phyloP scores from a whole-genome alignment of 176 grass and related monocot species.

The Oryza longistaminata region DNA sequence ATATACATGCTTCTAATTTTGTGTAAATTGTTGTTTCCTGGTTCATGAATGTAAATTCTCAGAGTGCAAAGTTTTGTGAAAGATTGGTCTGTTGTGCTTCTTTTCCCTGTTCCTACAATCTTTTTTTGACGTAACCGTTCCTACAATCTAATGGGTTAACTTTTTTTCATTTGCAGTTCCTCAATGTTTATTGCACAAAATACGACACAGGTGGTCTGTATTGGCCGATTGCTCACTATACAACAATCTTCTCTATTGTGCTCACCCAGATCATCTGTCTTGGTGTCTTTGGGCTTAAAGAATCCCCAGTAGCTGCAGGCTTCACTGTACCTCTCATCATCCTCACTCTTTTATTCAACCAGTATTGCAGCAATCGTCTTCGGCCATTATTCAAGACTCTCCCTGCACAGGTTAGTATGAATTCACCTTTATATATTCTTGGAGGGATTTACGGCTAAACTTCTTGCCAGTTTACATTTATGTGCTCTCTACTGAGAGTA shows the following conservation, averaged over 20 bases:
- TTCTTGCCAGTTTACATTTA: not conserved
- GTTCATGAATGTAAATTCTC: not conserved
- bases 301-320: conserved; percentile 76
- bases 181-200: conserved; percentile 82
- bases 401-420: conserved; percentile 69
- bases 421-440: not conserved
- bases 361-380: conserved; percentile 79
- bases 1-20: not conserved
- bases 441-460: not conserved
- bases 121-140: not conserved
- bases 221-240: conserved; percentile 89
- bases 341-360: conserved; percentile 82
- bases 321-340: conserved; percentile 81
- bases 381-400: conserved; percentile 75
- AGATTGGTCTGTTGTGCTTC: not conserved
- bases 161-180: conserved; percentile 55
- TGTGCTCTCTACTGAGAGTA: not conserved
- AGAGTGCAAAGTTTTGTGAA: not conserved
- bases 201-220: conserved; percentile 79
- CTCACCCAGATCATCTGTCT: conserved; percentile 90
- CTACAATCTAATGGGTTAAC: conserved; percentile 18
- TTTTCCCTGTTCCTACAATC: not conserved
- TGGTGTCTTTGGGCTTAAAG: conserved; percentile 77
- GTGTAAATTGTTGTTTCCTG: not conserved
- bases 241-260: conserved; percentile 86